These are phyloP conservation scores for Lolium rigidum DNA, from an alignment of 176 grass and related monocot species.

Conservation along the genomic window DNA sequence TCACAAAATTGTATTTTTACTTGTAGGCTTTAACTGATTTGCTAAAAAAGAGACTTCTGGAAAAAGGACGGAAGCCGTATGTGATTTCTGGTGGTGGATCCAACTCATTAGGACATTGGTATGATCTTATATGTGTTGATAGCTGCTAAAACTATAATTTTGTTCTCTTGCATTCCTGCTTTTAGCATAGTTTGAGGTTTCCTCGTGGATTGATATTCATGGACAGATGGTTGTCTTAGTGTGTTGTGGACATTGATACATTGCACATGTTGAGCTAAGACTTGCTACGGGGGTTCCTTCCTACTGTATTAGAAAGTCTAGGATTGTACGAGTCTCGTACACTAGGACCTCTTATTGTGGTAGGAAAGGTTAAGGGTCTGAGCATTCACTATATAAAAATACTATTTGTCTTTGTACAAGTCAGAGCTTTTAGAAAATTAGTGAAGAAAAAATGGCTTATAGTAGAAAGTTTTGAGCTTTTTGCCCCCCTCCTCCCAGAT, in stretches of 20 bases:
- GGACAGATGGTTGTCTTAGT: background rate
- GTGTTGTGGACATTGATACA: no score
- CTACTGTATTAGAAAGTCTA: background rate
- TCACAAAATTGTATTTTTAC: conserved; percentile 9
- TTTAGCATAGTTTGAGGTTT: conserved; percentile 21
- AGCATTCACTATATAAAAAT: background rate
- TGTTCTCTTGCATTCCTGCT: background rate
- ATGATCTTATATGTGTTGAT: conserved; percentile 31
- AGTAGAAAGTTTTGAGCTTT: no score
- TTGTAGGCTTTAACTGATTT: conserved; percentile 74
- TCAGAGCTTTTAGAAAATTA: no score
- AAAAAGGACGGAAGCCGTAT: conserved; percentile 88
- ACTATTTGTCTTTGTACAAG: background rate
- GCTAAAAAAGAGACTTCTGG: conserved; percentile 71
- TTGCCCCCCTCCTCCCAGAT: no score
- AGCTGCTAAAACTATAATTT: background rate
- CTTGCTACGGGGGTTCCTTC: background rate
- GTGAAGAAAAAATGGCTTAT: no score
- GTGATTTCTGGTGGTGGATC: conserved; percentile 96
- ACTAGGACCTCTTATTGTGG: background rate
- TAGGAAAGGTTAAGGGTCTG: background rate
- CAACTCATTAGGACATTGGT: conserved; percentile 91
- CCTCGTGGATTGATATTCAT: background rate
- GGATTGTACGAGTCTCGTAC: background rate
- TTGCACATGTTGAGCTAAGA: background rate